Evolutionary conservation across 2,329 filamentous ascomycete genomes (phyloP).

Genomic region (Lachnellula arida): DNA sequence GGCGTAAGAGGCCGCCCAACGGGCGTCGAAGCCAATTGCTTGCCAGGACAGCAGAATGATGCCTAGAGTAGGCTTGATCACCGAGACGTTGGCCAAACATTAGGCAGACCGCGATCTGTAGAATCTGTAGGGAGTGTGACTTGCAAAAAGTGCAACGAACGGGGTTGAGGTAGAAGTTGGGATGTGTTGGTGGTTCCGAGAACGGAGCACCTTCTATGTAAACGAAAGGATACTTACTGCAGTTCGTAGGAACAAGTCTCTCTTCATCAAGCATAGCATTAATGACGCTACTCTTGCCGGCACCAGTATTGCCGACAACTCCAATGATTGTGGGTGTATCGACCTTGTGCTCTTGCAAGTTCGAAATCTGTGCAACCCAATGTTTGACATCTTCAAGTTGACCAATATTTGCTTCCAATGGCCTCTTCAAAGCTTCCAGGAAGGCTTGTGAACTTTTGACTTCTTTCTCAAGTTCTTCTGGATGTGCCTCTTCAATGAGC

Average conservation of each 20-base stretch:
- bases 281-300: slow-evolving; percentile 25
- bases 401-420: slow-evolving; percentile 14
- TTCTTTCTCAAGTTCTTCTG: slow-evolving; percentile 24
- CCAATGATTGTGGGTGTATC: slow-evolving; percentile 25
- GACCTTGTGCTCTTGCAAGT: slow-evolving; percentile 19
- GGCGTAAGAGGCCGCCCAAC: no score
- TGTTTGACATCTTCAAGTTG: slow-evolving; percentile 19
- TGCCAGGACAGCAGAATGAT: no score
- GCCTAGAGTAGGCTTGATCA: no score
- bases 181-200: background rate
- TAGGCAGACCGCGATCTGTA: no score
- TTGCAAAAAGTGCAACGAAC: no score
- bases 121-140: no score
- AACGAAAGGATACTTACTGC: slow-evolving; percentile 22
- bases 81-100: no score
- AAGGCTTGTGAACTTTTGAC: slow-evolving; percentile 19
- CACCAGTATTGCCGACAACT: slow-evolving; percentile 26
- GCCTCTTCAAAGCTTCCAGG: slow-evolving; percentile 21
- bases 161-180: no score
- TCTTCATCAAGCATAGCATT: slow-evolving; percentile 42
- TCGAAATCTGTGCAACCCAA: slow-evolving; percentile 26
- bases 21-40: no score
- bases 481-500: slow-evolving; percentile 17
- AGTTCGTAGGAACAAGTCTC: slow-evolving; percentile 38
- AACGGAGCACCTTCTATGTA: slow-evolving; percentile 35